Conservation (phyloP, 2,329 filamentous ascomycete genomes). For the Phaeosphaeriaceae sp. region DNA sequence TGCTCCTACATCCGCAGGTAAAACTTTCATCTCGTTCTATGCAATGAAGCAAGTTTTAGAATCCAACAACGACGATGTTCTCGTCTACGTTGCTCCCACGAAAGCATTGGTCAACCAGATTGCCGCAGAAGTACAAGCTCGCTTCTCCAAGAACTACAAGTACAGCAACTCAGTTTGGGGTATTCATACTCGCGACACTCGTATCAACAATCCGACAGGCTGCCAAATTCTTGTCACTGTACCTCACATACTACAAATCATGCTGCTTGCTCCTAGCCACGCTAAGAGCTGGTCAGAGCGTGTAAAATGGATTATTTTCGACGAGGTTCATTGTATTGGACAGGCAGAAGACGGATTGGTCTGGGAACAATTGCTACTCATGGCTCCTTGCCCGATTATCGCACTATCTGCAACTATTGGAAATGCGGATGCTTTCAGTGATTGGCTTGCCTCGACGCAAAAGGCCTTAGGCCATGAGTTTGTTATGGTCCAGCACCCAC, state of each 20-base stretch:
- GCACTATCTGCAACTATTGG: conserved; percentile 81
- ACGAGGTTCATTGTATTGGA: conserved; percentile 82
- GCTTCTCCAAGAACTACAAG: conserved; percentile 71
- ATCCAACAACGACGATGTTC: conserved; percentile 69
- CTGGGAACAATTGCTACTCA: conserved; percentile 78
- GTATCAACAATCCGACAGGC: conserved; percentile 73
- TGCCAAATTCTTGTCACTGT: conserved; percentile 81
- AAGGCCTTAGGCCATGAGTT: conserved; percentile 67
- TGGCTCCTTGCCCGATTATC: conserved; percentile 78
- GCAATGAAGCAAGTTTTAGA: conserved; percentile 79
- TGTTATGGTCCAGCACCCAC: conserved; percentile 70
- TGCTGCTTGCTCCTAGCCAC: conserved; percentile 70
- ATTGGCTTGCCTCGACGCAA: conserved; percentile 72
- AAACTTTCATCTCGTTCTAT: conserved; percentile 85
- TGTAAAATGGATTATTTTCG: conserved; percentile 79
- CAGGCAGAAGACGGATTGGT: conserved; percentile 76
- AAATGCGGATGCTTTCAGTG: conserved; percentile 72
- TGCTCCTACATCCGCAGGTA: conserved; percentile 79
- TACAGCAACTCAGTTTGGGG: conserved; percentile 74
- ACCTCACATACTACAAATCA: conserved; percentile 78
- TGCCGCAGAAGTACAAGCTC: conserved; percentile 76
- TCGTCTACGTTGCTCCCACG: conserved; percentile 81
- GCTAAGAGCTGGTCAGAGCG: conserved; percentile 71
- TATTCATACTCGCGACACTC: conserved; percentile 77
- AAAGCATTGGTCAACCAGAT: conserved; percentile 86